Percentiles rank a stretch among this genome's conserved stretches.
Evolutionary conservation across 805 yeast genomes (phyloP).

Genomic region (Candida alai): DNA sequence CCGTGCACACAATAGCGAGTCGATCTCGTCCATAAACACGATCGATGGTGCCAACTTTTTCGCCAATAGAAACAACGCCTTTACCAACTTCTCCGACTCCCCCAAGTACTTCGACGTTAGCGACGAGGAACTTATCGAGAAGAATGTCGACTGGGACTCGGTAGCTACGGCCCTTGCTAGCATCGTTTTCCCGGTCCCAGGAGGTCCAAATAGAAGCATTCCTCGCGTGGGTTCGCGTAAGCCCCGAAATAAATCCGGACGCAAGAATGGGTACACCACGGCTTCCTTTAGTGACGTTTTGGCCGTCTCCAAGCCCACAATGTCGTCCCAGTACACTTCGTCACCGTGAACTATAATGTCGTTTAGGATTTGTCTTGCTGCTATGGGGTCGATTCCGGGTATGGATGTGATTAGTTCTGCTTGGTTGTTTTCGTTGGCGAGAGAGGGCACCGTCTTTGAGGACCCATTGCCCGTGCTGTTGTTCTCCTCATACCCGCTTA

Average conservation of each 20-base stretch:
- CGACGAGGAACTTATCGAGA: constrained; percentile 86
- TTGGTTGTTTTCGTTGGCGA: constrained; percentile 25
- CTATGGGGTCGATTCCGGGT: constrained; percentile 70
- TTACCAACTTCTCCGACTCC: constrained; percentile 88
- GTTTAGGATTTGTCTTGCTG: constrained; percentile 80
- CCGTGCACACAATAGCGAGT: constrained; percentile 79
- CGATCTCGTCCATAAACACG: constrained; percentile 94
- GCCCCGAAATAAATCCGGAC: constrained; percentile 91
- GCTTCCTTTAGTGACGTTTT: constrained; percentile 88
- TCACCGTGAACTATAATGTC: constrained; percentile 90
- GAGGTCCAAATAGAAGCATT: constrained; percentile 95
- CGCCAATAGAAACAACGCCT: constrained; percentile 83
- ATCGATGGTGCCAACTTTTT: constrained; percentile 86
- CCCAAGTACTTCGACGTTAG: constrained; percentile 86
- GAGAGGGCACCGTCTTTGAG: constrained; percentile 6
- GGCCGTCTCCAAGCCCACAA: constrained; percentile 88
- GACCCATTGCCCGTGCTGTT: constrained; percentile 22
- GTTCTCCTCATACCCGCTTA: constrained; percentile 24
- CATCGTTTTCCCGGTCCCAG: constrained; percentile 99
- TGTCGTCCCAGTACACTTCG: constrained; percentile 91
- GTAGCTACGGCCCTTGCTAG: constrained; percentile 95
- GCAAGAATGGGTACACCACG: constrained; percentile 89
- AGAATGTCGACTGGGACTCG: constrained; percentile 89
- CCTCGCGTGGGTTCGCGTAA: constrained; percentile 93
- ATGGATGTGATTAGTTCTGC: constrained; percentile 41